Base-by-base conservation (phyloP, 2,329 filamentous ascomycete genomes). In the Ophiostoma fasciatum region DNA sequence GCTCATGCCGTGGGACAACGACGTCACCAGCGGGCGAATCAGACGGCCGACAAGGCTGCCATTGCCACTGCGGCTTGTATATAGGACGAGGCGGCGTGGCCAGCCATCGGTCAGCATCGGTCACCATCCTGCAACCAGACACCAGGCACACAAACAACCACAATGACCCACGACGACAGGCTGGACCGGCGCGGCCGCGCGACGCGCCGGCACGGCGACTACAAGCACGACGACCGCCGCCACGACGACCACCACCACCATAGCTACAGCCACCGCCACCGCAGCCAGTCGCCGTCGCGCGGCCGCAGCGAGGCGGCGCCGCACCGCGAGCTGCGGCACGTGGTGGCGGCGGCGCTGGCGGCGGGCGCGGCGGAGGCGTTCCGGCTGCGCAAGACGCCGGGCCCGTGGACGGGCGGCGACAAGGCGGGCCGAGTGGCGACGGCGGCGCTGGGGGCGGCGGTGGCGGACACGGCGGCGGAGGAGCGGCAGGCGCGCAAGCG, bases 351-450 rank as follows among this genome's bases (percentile, higher is more conserved):
- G 3, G 46, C 43, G 19, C 18, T 46, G 15, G 19, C 39, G 7
- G 46, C 43, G 8, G 46, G 43, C 18, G 43, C 41, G 8, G 33
- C 44, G 30, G 44, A 48, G 36, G 46, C 46, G 2, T 41, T 45
- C 26, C 41, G 43, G 8, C 33, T 43, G 22, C 41, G 39, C 13
- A 35, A 40, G n/a, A 35, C 40, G 26, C 44, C 41, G 8, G 42
- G 42, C 27, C 19, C 26, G 15, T 46, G 44, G 45, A 21, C 25
- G 6, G 38, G 39, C 22, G 38, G 40, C 14, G 28, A 26, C 22
- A 45, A 44, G 34, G 44, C 33, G 18, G 35, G 39, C 13, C 38
- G 42, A 19, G 42, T 46, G 14, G 44, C 38, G 6, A 48, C 44
- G n/a, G 46, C 43, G 14, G 46, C 46, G 12, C 22, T 46, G 19